Conservation (phyloP, 2,329 filamentous ascomycete genomes). For the Aspergillus ibericus region DNA sequence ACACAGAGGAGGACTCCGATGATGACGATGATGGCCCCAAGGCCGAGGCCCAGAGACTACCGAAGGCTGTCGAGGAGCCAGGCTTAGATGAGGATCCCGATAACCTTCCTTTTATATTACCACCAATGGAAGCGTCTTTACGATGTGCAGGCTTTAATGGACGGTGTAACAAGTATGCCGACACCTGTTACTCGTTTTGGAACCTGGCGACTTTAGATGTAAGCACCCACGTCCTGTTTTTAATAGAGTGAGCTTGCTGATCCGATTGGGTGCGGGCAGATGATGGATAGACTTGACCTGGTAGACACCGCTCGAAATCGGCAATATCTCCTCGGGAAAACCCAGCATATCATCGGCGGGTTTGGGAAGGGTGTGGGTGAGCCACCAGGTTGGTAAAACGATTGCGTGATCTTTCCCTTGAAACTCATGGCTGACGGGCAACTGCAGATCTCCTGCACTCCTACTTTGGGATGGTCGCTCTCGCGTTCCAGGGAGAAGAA, state of each 20-base stretch:
- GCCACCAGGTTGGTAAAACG: constrained; percentile 59
- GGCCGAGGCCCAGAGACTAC: constrained; percentile 6
- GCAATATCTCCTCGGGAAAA: constrained; percentile 79
- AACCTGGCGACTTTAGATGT: constrained; percentile 64
- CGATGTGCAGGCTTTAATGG: constrained; percentile 79
- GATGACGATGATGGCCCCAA: constrained; percentile 44
- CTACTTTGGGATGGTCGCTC: constrained; percentile 79
- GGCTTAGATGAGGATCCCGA: constrained; percentile 27
- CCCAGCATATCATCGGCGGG: constrained; percentile 80
- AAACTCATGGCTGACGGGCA: neutral
- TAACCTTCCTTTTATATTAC: constrained; percentile 27
- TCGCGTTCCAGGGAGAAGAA: constrained; percentile 71
- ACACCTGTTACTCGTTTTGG: constrained; percentile 98
- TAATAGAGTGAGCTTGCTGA: constrained; percentile 1
- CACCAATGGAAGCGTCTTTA: constrained; percentile 32
- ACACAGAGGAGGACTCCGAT: constrained; percentile 45
- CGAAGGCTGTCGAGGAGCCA: constrained; percentile 10
- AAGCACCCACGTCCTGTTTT: constrained; percentile 16
- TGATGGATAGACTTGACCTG: constrained; percentile 60
- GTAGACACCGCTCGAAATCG: constrained; percentile 62
- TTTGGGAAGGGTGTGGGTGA: constrained; percentile 72
- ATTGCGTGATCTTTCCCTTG: neutral
- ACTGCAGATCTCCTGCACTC: constrained; percentile 74
- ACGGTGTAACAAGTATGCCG: constrained; percentile 83
- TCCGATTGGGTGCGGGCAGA: constrained; percentile 43